These are phyloP conservation scores for Tetrapisispora pingtungensis DNA, from an alignment of 805 yeast genomes.

Conservation along the genomic window DNA sequence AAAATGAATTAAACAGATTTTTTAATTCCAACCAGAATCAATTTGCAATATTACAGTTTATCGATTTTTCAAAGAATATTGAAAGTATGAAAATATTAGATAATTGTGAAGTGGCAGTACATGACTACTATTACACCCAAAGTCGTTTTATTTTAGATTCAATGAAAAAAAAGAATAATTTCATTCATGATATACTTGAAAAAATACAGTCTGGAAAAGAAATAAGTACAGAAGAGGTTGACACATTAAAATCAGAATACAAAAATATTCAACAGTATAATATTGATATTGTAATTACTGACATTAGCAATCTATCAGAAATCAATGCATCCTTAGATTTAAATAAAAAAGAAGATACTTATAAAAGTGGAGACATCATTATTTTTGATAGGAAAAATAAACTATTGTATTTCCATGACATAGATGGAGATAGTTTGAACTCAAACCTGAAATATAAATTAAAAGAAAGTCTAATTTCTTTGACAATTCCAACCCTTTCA, in stretches of 20 bases:
- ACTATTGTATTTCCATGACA: conserved; percentile 26
- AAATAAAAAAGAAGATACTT: conserved; percentile 10
- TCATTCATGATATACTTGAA: neutral
- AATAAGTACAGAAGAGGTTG: neutral
- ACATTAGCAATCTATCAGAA: neutral
- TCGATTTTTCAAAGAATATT: neutral
- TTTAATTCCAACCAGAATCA: neutral
- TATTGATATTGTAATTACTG: neutral
- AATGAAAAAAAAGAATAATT: neutral
- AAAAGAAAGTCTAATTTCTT: neutral
- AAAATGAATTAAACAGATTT: neutral
- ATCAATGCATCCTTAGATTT: no score
- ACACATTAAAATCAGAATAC: neutral
- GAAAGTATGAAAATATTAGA: neutral
- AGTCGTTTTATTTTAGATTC: neutral
- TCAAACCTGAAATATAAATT: neutral
- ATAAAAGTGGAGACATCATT: conserved; percentile 44
- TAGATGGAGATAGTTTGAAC: conserved; percentile 30
- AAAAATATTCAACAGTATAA: neutral
- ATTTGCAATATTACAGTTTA: neutral
- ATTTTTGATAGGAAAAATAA: conserved; percentile 36
- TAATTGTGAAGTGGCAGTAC: neutral
- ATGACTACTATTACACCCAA: neutral
- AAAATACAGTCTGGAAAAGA: neutral
- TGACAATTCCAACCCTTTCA: neutral